phyloP scores from a whole-genome alignment of 192 early-diverging fungal genomes.

The Piromyces finnis region DNA sequence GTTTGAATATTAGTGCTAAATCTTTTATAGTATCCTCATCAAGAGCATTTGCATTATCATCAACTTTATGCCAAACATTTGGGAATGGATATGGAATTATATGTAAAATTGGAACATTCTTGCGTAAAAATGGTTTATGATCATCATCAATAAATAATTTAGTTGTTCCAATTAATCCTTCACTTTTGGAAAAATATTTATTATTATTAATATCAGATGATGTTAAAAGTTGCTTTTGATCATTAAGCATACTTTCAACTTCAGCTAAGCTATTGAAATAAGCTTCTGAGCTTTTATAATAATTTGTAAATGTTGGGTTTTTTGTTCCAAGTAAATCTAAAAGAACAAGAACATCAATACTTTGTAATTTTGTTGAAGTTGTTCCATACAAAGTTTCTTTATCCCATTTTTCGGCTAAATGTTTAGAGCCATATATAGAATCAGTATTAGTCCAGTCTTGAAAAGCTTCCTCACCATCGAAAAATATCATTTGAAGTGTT shows the following conservation, averaged over 20 bases:
- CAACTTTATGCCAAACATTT: conserved; percentile 59
- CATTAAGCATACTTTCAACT: conserved; percentile 47
- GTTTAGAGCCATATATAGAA: conserved; percentile 78
- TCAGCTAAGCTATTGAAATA: conserved; percentile 45
- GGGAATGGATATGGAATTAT: conserved; percentile 77
- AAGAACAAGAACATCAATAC: conserved; percentile 71
- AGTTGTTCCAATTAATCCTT: conserved; percentile 2
- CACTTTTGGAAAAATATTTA: conserved; percentile 2
- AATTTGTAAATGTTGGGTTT: conserved; percentile 28
- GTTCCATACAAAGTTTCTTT: background rate
- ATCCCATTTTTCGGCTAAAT: conserved; percentile 71
- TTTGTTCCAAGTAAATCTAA: conserved; percentile 68
- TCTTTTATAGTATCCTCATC: conserved; percentile 45
- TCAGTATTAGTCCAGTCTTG: conserved; percentile 50
- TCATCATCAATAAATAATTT: conserved; percentile 53
- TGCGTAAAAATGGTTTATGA: conserved; percentile 65
- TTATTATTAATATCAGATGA: background rate
- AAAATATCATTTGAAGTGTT: conserved; percentile 82
- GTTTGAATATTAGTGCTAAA: conserved; percentile 54
- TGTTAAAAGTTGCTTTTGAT: conserved; percentile 1
- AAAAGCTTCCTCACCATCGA: conserved; percentile 94
- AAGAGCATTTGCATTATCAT: conserved; percentile 57
- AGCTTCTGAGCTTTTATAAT: conserved; percentile 43
- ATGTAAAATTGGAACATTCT: conserved; percentile 71
- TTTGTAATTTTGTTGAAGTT: conserved; percentile 19